phyloP scores from a whole-genome alignment of 1,139 yeast species.

The Nakaseomyces bracarensis region DNA sequence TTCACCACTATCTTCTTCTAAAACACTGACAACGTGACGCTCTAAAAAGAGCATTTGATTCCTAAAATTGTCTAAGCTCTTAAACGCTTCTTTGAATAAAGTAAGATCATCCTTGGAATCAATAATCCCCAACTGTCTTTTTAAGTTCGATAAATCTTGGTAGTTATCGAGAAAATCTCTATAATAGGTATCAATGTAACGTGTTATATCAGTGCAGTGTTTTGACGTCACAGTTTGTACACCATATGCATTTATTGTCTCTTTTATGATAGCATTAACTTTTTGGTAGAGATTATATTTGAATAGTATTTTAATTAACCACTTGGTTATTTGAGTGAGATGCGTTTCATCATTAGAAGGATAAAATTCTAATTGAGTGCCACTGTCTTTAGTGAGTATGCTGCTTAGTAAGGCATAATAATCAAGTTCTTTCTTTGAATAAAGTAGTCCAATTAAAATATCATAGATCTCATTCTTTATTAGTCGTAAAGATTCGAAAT shows the following conservation, averaged over 20 bases:
- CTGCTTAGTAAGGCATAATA: background rate
- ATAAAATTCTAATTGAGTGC: background rate
- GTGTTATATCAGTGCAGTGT: constrained; percentile 12
- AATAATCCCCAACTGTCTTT: constrained; percentile 24
- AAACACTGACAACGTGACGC: constrained; percentile 8
- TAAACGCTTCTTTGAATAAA: constrained; percentile 20
- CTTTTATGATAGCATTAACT: background rate
- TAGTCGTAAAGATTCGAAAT: constrained; percentile 19
- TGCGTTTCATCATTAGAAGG: background rate
- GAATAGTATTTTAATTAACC: background rate
- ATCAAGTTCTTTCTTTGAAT: background rate
- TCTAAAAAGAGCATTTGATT: constrained; percentile 13
- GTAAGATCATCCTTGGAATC: constrained; percentile 26
- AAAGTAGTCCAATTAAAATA: background rate
- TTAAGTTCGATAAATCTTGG: constrained; percentile 20
- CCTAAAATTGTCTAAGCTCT: constrained; percentile 5
- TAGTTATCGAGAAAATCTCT: constrained; percentile 19
- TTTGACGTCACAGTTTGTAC: background rate
- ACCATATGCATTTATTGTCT: background rate
- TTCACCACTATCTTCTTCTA: background rate
- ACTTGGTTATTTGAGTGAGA: background rate
- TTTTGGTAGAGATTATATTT: background rate
- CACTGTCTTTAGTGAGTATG: background rate
- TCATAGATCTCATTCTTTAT: constrained; percentile 19
- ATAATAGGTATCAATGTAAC: constrained; percentile 19